phyloP scores from a whole-genome alignment of 192 early-diverging fungal species.

The Coemansia biformis region DNA sequence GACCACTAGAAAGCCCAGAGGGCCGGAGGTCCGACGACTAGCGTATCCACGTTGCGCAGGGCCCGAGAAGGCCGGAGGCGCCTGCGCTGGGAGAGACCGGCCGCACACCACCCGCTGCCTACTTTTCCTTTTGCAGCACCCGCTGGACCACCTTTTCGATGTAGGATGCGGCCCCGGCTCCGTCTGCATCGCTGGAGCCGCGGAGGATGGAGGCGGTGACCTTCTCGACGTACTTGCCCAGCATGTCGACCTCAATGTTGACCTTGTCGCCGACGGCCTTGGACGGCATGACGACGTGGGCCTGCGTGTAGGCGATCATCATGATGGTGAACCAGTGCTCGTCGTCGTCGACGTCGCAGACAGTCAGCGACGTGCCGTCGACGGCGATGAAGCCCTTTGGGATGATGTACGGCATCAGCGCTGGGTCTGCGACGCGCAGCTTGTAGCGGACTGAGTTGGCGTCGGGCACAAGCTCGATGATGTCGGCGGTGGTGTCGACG shows the following conservation, averaged over 20 bases:
- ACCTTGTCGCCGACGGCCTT: conserved; percentile 70
- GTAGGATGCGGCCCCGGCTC: conserved; percentile 14
- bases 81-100: too few relatives aligned
- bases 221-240: conserved; percentile 93
- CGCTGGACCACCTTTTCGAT: conserved; percentile 41
- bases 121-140: conserved; percentile 29
- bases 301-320: conserved; percentile 93
- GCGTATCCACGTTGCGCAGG: too few relatives aligned
- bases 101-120: neutral
- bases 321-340: conserved; percentile 82
- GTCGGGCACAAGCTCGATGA: conserved; percentile 74
- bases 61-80: too few relatives aligned
- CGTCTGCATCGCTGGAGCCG: conserved; percentile 5
- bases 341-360: conserved; percentile 76
- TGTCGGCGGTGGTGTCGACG: conserved; percentile 79
- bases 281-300: conserved; percentile 70
- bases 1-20: too few relatives aligned
- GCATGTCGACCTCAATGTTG: conserved; percentile 97
- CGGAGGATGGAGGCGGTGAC: conserved; percentile 58
- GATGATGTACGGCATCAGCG: conserved; percentile 75
- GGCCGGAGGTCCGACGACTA: too few relatives aligned
- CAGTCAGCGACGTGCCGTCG: conserved; percentile 93
- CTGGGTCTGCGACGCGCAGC: conserved; percentile 55
- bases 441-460: conserved; percentile 78
- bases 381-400: conserved; percentile 93